phyloP scores from a whole-genome alignment of 306 rosid species.

The Begonia fuchsioides region DNA sequence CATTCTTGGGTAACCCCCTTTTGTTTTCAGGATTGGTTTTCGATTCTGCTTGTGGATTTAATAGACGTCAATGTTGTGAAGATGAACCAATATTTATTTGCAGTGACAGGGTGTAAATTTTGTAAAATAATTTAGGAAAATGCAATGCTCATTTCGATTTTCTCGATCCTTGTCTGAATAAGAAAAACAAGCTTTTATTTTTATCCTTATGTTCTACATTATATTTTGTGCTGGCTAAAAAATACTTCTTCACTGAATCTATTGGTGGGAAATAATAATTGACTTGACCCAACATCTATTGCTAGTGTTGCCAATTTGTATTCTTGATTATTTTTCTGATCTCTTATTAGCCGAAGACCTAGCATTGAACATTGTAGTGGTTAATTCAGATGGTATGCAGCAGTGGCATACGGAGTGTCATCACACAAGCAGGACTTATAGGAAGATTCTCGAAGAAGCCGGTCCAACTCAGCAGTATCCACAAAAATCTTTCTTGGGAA shows the following conservation, averaged over 20 bases:
- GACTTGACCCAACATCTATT: neutral
- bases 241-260: too few species aligned
- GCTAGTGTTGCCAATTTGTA: slow-evolving; percentile 6
- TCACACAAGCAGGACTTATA: slow-evolving; percentile 38
- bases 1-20: too few species aligned
- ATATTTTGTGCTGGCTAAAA: too few species aligned
- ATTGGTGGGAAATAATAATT: neutral
- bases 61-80: too few species aligned
- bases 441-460: slow-evolving; percentile 15
- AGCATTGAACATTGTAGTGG: slow-evolving; percentile 17
- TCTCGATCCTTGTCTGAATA: too few species aligned
- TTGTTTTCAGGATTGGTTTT: too few species aligned
- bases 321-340: neutral
- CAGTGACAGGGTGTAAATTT: too few species aligned
- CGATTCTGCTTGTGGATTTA: too few species aligned
- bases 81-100: too few species aligned
- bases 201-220: neutral
- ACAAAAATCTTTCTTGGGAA: slow-evolving; percentile 23
- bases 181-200: too few species aligned
- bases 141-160: too few species aligned
- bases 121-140: too few species aligned
- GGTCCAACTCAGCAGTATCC: slow-evolving; percentile 18
- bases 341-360: slow-evolving; percentile 13
- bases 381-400: slow-evolving; percentile 47
- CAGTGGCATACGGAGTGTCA: slow-evolving; percentile 33